A percentile compares a stretch with the other conserved stretches of the same genome.
These are phyloP conservation scores for Metschnikowia lochheadii DNA, from an alignment of 805 yeast genomes.

Conservation along the genomic window DNA sequence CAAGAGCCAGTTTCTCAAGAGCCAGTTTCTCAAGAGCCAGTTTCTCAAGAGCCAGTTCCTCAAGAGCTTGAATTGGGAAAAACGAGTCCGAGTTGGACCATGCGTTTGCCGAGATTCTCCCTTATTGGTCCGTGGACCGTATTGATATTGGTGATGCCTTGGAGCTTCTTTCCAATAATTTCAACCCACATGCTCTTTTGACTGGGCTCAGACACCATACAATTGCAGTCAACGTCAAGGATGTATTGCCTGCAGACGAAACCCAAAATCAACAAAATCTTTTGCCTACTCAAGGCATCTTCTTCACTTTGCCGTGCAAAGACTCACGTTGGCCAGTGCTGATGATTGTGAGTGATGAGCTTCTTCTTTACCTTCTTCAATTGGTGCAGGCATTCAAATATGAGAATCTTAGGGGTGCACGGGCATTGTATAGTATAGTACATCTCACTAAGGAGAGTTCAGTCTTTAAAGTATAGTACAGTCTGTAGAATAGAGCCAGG, in stretches of 20 bases:
- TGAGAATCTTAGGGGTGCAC: too few relatives aligned
- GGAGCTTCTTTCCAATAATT: constrained; percentile 77
- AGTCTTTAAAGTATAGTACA: too few relatives aligned
- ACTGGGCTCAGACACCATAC: constrained; percentile 12
- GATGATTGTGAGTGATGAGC: too few relatives aligned
- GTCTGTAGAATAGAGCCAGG: too few relatives aligned
- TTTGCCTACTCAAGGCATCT: constrained; percentile 52
- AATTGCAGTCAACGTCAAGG: constrained; percentile 13
- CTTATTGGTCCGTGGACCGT: constrained; percentile 60
- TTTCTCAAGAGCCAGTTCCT: too few relatives aligned
- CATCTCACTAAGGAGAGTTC: too few relatives aligned
- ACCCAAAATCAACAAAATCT: constrained; percentile 29
- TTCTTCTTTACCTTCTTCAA: constrained; percentile 79
- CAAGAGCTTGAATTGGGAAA: constrained; percentile 83
- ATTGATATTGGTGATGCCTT: constrained; percentile 81
- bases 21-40: too few relatives aligned
- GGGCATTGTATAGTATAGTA: too few relatives aligned
- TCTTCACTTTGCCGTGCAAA: constrained; percentile 81
- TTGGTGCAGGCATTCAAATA: constrained; percentile 87
- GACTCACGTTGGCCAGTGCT: constrained; percentile 73
- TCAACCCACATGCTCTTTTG: constrained; percentile 45
- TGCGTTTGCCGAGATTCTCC: constrained; percentile 64
- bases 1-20: too few relatives aligned
- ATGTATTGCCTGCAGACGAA: constrained; percentile 22
- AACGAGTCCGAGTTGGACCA: constrained; percentile 78